Percentiles rank a stretch among this genome's conserved stretches.
Conservation (phyloP, 306 rosid genomes). For the Dalbergia oliveri region DNA sequence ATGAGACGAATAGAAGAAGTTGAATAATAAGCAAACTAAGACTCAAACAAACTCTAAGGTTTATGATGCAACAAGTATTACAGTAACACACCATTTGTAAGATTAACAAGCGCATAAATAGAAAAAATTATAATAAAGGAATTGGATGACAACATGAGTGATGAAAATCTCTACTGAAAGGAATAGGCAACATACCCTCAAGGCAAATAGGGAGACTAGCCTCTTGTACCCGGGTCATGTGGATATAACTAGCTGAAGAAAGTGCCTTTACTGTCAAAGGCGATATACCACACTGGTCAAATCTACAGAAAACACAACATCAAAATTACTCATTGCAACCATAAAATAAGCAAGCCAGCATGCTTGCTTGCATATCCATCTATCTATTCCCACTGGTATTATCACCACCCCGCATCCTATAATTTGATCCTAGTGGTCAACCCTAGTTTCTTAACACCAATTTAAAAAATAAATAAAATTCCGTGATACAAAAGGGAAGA, state of each 20-base stretch:
- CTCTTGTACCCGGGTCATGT: conserved; percentile 89
- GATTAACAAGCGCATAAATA: conserved; percentile 13
- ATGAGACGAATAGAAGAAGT: conserved; percentile 16
- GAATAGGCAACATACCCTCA: conserved; percentile 67
- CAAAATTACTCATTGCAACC: conserved; percentile 31
- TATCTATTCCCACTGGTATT: background rate
- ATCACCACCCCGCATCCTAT: background rate
- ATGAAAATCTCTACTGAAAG: conserved; percentile 20
- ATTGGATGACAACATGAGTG: conserved; percentile 1
- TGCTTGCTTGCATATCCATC: conserved; percentile 24
- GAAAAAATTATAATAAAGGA: background rate
- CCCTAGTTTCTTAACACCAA: background rate
- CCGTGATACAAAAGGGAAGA: background rate
- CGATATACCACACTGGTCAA: conserved; percentile 87
- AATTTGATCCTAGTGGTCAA: conserved; percentile 20
- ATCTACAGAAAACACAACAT: conserved; percentile 56
- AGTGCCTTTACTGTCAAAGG: conserved; percentile 83
- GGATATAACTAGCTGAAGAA: conserved; percentile 74
- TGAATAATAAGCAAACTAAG: conserved; percentile 24
- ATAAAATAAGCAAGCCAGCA: background rate
- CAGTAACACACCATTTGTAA: conserved; percentile 10
- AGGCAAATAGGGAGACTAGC: conserved; percentile 72
- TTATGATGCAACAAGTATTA: background rate
- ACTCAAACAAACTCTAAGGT: background rate
- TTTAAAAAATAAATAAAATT: background rate